Conservation (phyloP, 2,329 filamentous ascomycete species). For the Fusarium cicatricum region DNA sequence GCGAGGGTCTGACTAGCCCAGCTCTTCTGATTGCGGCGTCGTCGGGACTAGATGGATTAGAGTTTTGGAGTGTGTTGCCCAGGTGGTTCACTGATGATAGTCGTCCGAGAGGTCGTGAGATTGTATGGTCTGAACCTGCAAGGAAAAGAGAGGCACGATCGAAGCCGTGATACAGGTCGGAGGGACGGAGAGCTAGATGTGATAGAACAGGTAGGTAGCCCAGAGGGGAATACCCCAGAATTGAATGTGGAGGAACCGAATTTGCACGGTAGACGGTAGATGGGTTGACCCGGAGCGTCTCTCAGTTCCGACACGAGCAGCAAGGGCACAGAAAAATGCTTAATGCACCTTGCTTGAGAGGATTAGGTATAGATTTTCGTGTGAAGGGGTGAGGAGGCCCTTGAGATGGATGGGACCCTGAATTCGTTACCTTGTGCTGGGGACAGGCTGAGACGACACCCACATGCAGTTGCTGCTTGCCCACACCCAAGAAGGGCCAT, state of each 20-base stretch:
- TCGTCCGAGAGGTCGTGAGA: too few species aligned
- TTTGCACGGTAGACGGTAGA: background rate
- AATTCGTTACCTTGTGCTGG: constrained; percentile 37
- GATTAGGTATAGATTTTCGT: constrained; percentile 34
- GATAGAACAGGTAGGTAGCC: constrained; percentile 1
- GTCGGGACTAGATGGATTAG: constrained; percentile 31
- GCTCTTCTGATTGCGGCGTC: constrained; percentile 34
- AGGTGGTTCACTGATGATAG: constrained; percentile 5
- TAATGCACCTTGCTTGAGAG: constrained; percentile 24
- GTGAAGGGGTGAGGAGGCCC: constrained; percentile 14
- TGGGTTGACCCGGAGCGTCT: constrained; percentile 2
- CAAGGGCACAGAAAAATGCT: background rate
- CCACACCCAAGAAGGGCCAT: constrained; percentile 3
- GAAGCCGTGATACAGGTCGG: background rate
- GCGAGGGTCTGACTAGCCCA: constrained; percentile 21
- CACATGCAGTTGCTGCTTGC: constrained; percentile 6
- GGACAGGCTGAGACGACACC: constrained; percentile 17
- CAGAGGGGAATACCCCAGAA: constrained; percentile 2
- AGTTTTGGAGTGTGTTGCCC: constrained; percentile 29
- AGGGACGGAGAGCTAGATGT: constrained; percentile 3
- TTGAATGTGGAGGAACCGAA: constrained; percentile 5
- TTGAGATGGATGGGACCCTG: constrained; percentile 32
- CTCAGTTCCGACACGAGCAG: background rate
- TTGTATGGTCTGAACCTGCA: background rate
- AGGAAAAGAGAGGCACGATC: background rate